Evolutionary conservation across 306 rosid species (phyloP).

Genomic region (Rubus idaeus): DNA sequence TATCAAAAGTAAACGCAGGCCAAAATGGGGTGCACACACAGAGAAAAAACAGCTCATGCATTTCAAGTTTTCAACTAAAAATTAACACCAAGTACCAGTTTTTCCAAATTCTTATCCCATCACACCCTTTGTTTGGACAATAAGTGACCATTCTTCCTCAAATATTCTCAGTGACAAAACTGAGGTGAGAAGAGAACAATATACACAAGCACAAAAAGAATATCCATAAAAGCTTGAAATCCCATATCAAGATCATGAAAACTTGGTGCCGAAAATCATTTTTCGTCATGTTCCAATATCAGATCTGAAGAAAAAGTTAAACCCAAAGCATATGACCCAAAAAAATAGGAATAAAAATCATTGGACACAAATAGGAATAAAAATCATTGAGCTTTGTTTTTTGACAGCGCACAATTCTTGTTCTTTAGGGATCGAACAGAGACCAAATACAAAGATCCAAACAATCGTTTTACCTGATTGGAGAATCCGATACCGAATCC

Average conservation of each 20-base stretch:
- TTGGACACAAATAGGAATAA: not conserved
- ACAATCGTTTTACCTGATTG: constrained; percentile 60
- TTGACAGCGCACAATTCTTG: constrained; percentile 9
- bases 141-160: not conserved
- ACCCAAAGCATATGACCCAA: too few relatives aligned
- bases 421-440: not conserved
- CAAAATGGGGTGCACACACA: constrained; percentile 5
- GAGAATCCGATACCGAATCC: constrained; percentile 94
- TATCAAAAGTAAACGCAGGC: constrained; percentile 10
- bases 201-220: not conserved
- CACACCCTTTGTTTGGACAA: not conserved
- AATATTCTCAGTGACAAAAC: constrained; percentile 34
- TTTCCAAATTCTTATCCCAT: constrained; percentile 9
- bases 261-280: not conserved
- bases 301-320: constrained; percentile 19
- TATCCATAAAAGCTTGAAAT: not conserved
- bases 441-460: not conserved
- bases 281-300: constrained; percentile 15
- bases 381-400: constrained; percentile 16
- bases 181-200: not conserved
- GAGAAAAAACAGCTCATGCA: constrained; percentile 35
- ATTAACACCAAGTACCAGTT: not conserved
- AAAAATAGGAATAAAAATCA: too few relatives aligned
- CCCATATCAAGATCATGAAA: constrained; percentile 7
- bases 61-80: constrained; percentile 19